phyloP scores from a whole-genome alignment of 1,284 basidiomycete species.

The Cystobasidium pallidum region DNA sequence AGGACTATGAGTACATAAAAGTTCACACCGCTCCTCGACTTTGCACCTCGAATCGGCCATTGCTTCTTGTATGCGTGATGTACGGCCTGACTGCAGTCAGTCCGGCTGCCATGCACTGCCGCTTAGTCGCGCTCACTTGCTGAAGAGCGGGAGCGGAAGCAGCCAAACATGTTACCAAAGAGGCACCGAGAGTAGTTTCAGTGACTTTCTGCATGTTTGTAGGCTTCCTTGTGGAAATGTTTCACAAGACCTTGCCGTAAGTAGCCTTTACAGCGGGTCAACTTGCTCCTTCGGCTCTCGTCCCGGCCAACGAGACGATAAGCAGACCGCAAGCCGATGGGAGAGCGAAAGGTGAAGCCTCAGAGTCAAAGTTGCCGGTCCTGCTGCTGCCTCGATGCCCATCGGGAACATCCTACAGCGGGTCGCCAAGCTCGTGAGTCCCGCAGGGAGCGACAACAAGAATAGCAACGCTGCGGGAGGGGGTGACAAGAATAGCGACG shows the following conservation, averaged over 20 bases:
- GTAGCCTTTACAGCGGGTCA: not conserved
- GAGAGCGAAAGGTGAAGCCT: not conserved
- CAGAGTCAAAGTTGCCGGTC: not conserved
- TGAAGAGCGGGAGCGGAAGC: too few relatives aligned
- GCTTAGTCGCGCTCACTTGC: too few relatives aligned
- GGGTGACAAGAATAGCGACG: not conserved
- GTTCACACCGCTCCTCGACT: too few relatives aligned
- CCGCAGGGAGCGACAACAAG: slow-evolving; percentile 1
- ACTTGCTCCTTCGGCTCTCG: not conserved
- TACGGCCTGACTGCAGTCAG: too few relatives aligned
- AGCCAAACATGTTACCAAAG: too few relatives aligned
- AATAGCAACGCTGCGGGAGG: not conserved
- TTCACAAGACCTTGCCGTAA: not conserved
- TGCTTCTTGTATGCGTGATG: too few relatives aligned
- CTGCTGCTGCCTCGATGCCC: slow-evolving; percentile 10
- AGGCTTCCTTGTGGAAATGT: not conserved
- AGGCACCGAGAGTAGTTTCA: too few relatives aligned
- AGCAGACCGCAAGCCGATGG: not conserved
- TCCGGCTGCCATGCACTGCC: too few relatives aligned
- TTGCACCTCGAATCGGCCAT: too few relatives aligned
- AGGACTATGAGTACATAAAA: too few relatives aligned
- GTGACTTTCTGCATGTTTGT: not conserved
- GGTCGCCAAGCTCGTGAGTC: slow-evolving; percentile 24
- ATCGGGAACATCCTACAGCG: slow-evolving; percentile 7
- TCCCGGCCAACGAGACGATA: not conserved